Evolutionary conservation across 108 stramenopile genomes (phyloP).

Genomic region (Pseudonitzschia delicatissima): DNA sequence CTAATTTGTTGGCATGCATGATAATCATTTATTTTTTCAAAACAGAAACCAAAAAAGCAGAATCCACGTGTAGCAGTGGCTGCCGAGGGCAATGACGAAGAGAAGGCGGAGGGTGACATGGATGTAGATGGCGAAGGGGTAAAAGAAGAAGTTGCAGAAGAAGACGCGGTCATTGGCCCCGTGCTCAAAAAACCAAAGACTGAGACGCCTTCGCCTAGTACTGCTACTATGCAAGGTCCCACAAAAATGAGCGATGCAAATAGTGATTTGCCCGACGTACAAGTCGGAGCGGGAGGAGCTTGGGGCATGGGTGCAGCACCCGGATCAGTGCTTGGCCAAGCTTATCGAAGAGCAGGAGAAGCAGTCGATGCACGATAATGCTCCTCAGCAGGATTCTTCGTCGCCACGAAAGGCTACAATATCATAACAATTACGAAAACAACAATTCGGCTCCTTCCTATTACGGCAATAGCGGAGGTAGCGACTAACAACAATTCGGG

Average conservation of each 20-base stretch:
- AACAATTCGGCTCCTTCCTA: conserved; percentile 8
- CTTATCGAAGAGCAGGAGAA: conserved; percentile 70
- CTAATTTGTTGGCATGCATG: conserved; percentile 3
- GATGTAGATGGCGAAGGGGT: conserved; percentile 28
- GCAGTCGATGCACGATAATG: conserved; percentile 11
- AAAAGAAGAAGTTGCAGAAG: conserved; percentile 16
- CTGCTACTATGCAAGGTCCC: not conserved
- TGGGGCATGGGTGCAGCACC: conserved; percentile 84
- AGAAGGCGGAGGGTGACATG: conserved; percentile 32
- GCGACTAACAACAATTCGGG: not conserved
- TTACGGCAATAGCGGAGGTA: not conserved
- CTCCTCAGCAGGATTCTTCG: not conserved
- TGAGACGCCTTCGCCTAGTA: not conserved
- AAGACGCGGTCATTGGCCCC: conserved; percentile 29
- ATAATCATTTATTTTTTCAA: not conserved
- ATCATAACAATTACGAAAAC: conserved; percentile 1
- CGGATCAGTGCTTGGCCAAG: conserved; percentile 58
- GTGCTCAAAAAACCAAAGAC: conserved; percentile 28
- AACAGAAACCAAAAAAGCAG: conserved; percentile 49
- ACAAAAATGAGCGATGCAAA: too few relatives aligned
- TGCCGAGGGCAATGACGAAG: conserved; percentile 15
- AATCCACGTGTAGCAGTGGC: conserved; percentile 65
- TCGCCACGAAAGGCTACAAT: conserved; percentile 12
- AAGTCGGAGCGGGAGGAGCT: conserved; percentile 57
- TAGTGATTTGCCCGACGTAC: conserved; percentile 12